Base-by-base conservation (phyloP, 441 rosid species). In the Euphorbia neoarborescens region DNA sequence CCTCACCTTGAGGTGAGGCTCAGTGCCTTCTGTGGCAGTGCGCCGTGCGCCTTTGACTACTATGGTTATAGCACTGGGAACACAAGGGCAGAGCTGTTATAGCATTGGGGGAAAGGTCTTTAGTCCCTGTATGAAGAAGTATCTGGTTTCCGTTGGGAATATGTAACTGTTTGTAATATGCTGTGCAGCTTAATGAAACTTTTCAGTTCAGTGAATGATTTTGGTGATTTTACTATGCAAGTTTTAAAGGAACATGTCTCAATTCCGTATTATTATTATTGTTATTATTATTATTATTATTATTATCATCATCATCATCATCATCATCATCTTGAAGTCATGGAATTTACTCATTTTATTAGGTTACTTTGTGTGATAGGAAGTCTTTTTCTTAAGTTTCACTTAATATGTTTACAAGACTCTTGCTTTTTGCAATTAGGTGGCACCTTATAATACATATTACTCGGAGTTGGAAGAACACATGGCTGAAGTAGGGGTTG, bases 391-490 rank as follows among this genome's bases (percentile, higher is more conserved):
- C n/a, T 59, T 5, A 50, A 62, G 0, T 34, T 28, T 28, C 11
- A 59, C 38, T 15, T 56, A 24, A 20, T 61, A 46, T 69, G 44
- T 53, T 40, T 42, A 20, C 6, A 24, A 24, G 25, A 46, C 14
- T 27, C 11, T 57, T 58, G 20, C 37, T 6, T 62, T 28, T 73
- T 69, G 66, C 71, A 69, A 70, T 65, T 81, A 95, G 99, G 98
- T 92, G 74, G 98, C 97, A 66, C 99, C 99, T 59, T 95, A 92
- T 75, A 95, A 95, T 83, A 89, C 99, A 56, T 90, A 81, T 80
- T 92, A 95, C 81, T 80, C 96, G 70, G 90, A 85, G 73, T 83
- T 95, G 91, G 96, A 83, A 85, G 92, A 87, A 80, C 98, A 95
- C 86, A 84, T 95, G 96, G 74, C 78, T 22, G 92, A 92, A 78